Evolutionary conservation across 306 rosid genomes (phyloP), one percentile per base, ranked within the genome.

Genomic region (Pachyrhizus erosus): DNA sequence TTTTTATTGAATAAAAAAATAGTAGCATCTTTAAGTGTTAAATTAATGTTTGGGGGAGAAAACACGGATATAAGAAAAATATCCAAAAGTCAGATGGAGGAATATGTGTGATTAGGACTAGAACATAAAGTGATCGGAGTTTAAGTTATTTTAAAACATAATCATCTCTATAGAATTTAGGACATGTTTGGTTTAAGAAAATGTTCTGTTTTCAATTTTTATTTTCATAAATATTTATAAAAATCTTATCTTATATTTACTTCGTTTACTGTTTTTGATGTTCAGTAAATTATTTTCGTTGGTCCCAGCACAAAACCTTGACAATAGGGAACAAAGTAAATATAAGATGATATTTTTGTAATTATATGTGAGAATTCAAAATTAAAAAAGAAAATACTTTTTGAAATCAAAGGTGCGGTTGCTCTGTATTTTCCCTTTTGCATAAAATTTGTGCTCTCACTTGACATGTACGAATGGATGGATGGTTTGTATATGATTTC

Each of bases 361-460:
- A 29, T 62, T 14, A 62, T 31, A 17, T 29, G 43, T 15, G 0
- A 29, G 23, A 62, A 62, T 29, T 27, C 9, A 29, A 62, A 27
- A 29, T 13, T 7, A 62, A 2, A 62, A 1, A 20, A 29, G 1
- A 27, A 29, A 62, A 29, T 14, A 62, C 15, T 62, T 62, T 33
- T 64, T 7, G 24, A 64, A 33, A 4, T 33, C 26, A 17, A 65
- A 65, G 14, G 5, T 6, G 3, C n/a, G 2, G 12, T 14, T 45
- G 18, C 2, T 70, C 34, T 42, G 9, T 14, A 26, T 57, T 76
- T 83, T 12, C 54, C 12, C 69, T 45, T 69, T 18, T 10, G 14
- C 75, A 26, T 62, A 40, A 62, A 81, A 24, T 67, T 52, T 67
- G 76, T 55, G 43, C 33, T 76, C 65, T 68, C 55, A 66, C 62